A percentile compares a stretch with the other conserved stretches of the same genome.
These are phyloP conservation scores for Thalassia testudinum DNA, from an alignment of 116 monocot genomes.

Conservation along the genomic window DNA sequence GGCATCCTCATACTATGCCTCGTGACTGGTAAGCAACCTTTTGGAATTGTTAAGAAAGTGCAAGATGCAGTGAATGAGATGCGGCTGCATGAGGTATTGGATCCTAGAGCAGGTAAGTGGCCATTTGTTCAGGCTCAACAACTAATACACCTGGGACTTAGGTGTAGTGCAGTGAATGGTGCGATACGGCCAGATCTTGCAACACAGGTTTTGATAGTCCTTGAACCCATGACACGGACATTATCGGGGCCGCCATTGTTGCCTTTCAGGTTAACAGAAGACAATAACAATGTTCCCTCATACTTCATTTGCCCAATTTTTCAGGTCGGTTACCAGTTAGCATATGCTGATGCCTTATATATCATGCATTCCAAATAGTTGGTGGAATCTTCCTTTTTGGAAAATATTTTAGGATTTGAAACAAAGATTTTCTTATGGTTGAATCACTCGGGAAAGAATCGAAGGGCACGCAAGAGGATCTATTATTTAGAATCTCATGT, in stretches of 20 bases:
- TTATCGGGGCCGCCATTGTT: constrained; percentile 3
- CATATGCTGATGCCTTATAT: no score
- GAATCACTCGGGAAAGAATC: no score
- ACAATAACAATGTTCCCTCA: constrained; percentile 13
- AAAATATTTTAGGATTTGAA: no score
- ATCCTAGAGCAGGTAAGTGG: constrained; percentile 56
- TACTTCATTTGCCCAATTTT: constrained; percentile 61
- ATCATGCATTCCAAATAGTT: no score
- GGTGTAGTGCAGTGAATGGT: constrained; percentile 43
- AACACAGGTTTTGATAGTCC: constrained; percentile 36
- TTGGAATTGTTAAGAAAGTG: constrained; percentile 36
- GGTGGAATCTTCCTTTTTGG: no score
- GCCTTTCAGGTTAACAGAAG: constrained; percentile 10
- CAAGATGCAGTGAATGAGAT: constrained; percentile 32
- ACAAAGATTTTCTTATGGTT: no score
- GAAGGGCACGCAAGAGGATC: no score
- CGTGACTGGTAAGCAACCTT: constrained; percentile 33
- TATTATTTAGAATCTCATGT: no score
- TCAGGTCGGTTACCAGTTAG: constrained; percentile 25
- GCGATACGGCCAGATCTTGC: constrained; percentile 39
- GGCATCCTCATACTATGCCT: constrained; percentile 50
- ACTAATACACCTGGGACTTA: constrained; percentile 39
- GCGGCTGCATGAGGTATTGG: constrained; percentile 24
- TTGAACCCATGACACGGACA: constrained; percentile 32
- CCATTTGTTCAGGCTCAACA: constrained; percentile 41